Evolutionary conservation across 1,284 basidiomycete species (phyloP), one percentile per base, ranked within the genome.

Genomic region (Kwoniella shivajii): DNA sequence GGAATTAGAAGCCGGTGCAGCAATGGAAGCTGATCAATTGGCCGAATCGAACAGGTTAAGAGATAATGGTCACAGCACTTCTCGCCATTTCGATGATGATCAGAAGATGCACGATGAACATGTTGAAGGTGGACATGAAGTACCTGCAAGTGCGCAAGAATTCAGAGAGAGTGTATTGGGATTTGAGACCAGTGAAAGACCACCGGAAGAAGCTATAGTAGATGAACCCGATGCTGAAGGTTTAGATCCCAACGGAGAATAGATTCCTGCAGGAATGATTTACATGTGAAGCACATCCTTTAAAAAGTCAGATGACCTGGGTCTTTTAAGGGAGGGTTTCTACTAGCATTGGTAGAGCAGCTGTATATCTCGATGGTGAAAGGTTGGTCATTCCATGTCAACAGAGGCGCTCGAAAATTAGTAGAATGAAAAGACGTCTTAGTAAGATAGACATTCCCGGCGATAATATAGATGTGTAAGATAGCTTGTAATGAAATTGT

Each of bases 1-100:
- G 38, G 73, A 76, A 56, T 62, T 74, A 6, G 67, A 72, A 51
- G 64, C 64, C 9, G 72, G 64, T 18, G 73, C 73, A 7, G 68
- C 67, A 53, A 58, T 63, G 53, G 72, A 73, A 48, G 72, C 64
- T 13, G 65, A 60, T 20, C 62, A 58, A 34, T 55, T 56, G n/a
- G 42, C 52, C 18, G 52, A 26, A 41, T 44, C 49, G 24, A 47
- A 59, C 50, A 55, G 42, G 30, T 27, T 42, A 27, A 39, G 24
- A 29, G 43, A 56, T 22, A 14, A 13, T 30, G 44, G n/a, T 4
- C 27, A 43, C 31, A 18, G 33, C 31, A n/a, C 22, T n/a, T 18
- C 22, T 13, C 22, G 38, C 22, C 16, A 34, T 26, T 30, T 50
- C 20, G 36, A 31, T 36, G 11, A n/a, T 16, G 29, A 34, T 22